These are phyloP conservation scores for Venturia carpophila DNA, from an alignment of 2,329 filamentous ascomycete genomes.

Conservation along the genomic window DNA sequence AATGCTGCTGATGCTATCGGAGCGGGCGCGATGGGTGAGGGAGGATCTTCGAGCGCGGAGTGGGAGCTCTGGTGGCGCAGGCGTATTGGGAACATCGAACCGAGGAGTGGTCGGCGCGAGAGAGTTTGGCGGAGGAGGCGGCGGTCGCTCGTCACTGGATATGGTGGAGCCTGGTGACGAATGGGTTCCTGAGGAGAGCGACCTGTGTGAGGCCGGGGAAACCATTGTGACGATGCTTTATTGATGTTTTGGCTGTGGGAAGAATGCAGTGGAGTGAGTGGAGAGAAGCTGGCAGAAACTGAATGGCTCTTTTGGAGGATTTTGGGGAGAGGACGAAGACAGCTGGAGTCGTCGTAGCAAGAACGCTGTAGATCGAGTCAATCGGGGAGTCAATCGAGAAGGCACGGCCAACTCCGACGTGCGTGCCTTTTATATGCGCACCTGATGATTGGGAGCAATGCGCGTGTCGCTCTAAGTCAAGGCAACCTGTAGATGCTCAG, in stretches of 20 bases:
- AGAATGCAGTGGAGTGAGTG: background rate
- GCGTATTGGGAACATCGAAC: background rate
- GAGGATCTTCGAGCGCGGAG: background rate
- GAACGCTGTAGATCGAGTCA: constrained; percentile 2
- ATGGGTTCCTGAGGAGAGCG: background rate
- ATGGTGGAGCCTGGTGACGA: background rate
- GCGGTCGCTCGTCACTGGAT: background rate
- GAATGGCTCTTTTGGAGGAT: too few relatives aligned
- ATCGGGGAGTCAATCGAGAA: too few relatives aligned
- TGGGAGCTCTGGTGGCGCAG: background rate
- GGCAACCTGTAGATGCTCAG: background rate
- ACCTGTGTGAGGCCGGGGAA: background rate
- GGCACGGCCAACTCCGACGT: background rate
- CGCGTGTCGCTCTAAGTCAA: background rate
- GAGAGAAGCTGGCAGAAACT: background rate
- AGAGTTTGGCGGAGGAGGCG: background rate
- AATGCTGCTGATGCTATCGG: background rate
- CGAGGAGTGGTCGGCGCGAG: background rate
- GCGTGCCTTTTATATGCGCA: background rate
- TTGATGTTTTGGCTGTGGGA: constrained; percentile 1
- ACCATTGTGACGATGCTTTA: constrained; percentile 8
- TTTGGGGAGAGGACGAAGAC: background rate
- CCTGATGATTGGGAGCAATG: background rate
- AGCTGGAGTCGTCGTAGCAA: background rate
- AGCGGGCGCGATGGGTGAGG: background rate